Base-by-base conservation (phyloP, 1,284 basidiomycete species). In the Polyporus tsugae region DNA sequence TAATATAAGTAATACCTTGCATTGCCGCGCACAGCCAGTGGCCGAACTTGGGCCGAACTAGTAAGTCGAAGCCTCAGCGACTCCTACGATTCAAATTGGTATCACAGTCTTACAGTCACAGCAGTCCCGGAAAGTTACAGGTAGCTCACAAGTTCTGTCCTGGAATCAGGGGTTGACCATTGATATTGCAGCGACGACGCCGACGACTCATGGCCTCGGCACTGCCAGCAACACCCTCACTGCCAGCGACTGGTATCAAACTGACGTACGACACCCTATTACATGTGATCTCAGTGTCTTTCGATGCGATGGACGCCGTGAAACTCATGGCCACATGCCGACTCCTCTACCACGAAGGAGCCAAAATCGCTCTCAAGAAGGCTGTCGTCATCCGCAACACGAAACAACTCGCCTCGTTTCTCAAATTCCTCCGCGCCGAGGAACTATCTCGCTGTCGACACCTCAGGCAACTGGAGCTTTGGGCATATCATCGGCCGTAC, bases 401-500 rank as follows among this genome's bases (percentile, higher is more conserved):
- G 15, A 15, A 36, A n/a, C 33, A 57, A 19, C 53, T 57, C 7
- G 33, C 33, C 33, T 57, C 15, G 4, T 57, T 57, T 36, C 15
- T 57, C 33, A 36, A 57, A 33, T 57, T 57, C 53, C 53, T 57
- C 17, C 53, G 15, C 17, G 53, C 53, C 6, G 53, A 57, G 6
- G 19, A 57, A 33, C 25, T 36, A 13, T 33, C 53, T 35, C 53
- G 53, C 53, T 57, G 53, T 19, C 33, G 6, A 36, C 36, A 57
- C 10, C 33, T 57, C 15, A 25, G 33, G 15, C 53, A 36, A 57
- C 33, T 57, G 2, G 35, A 19, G 7, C 33, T 57, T 19, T 36
- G 53, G 29, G 33, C 33, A 36, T 36, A 9, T 33, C 29, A 29
- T 29, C 29, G 29, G 29, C 29, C 29, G 29, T n/a, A n/a, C 33